Base-by-base conservation (phyloP, 2,329 filamentous ascomycete species). In the Penicillium sclerotigenum region DNA sequence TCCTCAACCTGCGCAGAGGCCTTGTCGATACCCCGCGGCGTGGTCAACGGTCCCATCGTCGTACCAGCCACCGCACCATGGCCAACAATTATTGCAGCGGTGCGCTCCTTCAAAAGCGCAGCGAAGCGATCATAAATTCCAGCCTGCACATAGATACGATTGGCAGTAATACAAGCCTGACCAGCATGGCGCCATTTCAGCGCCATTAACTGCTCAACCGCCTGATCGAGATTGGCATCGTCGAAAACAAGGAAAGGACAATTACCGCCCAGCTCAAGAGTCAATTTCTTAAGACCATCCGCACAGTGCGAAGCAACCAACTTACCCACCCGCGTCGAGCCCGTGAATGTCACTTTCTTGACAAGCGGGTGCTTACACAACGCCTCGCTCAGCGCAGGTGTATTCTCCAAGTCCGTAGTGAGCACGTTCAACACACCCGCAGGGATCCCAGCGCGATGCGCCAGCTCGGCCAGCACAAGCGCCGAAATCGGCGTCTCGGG, bases 221-320 rank as follows among this genome's bases (percentile, higher is more conserved):
- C 75, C 47, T 73, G 68, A 18, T 86, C 80, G 20, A 87, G 74
- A 62, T 85, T 80, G 11, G 84, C 84, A 68, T 87, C 84, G 58
- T 86, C 82, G 58, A 87, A 87, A 28, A 87, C 79, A 20, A 87
- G 67, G 65, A 86, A 85, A 0, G 84, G 84, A 56, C 84, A 87
- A 68, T 87, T 87, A 18, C 84, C 84, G 51, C 84, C 84, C 11
- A 87, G 75, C 64, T 87, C 84, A 8, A 87, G 75, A 0, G 85
- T 87, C 20, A 84, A 77, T 62, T 87, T 87, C 75, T 87, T 87
- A 55, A 87, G 68, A 0, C 81, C 83, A 42, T 83, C 79, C 0
- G 82, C 74, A 63, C 84, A 87, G 52, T 83, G 78, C 46, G 78
- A 80, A 0, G 84, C 83, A 11, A 87, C 78, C 13, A 87, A 72